These are phyloP conservation scores for Harrya chromipes DNA, from an alignment of 768 basidiomycete genomes.

Conservation along the genomic window DNA sequence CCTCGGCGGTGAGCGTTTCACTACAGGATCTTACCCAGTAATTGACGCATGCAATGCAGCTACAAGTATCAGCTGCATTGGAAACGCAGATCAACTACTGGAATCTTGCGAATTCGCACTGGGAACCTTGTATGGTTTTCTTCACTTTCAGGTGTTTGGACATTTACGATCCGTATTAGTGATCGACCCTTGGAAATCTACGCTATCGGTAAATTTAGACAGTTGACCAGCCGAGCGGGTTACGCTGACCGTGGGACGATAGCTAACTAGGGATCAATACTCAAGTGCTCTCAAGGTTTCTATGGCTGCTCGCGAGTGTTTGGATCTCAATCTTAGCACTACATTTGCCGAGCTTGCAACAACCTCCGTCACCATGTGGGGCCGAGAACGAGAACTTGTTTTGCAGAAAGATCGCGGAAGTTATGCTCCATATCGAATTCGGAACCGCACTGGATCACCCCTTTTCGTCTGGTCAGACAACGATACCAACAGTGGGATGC, in stretches of 20 bases:
- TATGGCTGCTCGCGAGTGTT: conserved; percentile 72
- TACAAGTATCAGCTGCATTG: conserved; percentile 80
- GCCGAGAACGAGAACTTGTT: conserved; percentile 67
- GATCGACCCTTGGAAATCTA: conserved; percentile 95
- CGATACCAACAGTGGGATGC: conserved; percentile 48
- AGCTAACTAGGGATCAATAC: conserved; percentile 54
- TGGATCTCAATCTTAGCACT: conserved; percentile 89
- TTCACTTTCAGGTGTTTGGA: background rate
- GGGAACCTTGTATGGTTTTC: conserved; percentile 77
- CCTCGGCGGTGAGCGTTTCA: conserved; percentile 62
- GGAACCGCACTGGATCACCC: conserved; percentile 86
- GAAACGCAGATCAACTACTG: conserved; percentile 88
- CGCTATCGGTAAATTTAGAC: conserved; percentile 50
- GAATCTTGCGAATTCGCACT: conserved; percentile 96
- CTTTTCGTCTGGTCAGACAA: conserved; percentile 84
- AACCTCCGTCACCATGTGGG: conserved; percentile 69
- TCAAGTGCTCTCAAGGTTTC: conserved; percentile 54
- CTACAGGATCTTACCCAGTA: background rate
- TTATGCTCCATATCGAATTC: conserved; percentile 91
- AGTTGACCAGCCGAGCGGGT: background rate
- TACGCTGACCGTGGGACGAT: conserved; percentile 11
- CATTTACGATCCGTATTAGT: conserved; percentile 42
- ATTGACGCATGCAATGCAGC: conserved; percentile 39
- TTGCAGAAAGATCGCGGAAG: conserved; percentile 78
- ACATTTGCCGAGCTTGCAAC: conserved; percentile 85